phyloP scores from a whole-genome alignment of 441 rosid species.

The Aleurites moluccanus region DNA sequence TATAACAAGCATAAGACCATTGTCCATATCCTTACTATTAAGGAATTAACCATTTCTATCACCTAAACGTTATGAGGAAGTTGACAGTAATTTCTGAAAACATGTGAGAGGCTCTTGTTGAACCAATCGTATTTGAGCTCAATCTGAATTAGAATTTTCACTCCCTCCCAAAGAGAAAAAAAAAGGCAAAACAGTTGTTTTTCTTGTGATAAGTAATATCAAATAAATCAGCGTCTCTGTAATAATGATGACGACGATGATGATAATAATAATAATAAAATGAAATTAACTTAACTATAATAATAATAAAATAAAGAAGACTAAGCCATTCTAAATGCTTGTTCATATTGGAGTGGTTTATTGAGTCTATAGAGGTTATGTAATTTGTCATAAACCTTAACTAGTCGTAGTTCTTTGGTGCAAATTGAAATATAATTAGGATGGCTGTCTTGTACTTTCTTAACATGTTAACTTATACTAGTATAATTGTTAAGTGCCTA shows the following conservation, averaged over 20 bases:
- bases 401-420: not conserved
- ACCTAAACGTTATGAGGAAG: not conserved
- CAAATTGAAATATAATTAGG: not conserved
- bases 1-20: not conserved
- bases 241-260: too few relatives aligned
- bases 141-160: not conserved
- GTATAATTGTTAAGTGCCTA: conserved; percentile 16
- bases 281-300: not conserved
- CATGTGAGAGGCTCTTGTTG: not conserved
- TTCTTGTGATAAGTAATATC: not conserved
- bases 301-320: not conserved
- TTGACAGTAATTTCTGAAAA: not conserved
- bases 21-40: not conserved
- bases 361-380: not conserved
- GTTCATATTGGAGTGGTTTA: not conserved
- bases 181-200: not conserved
- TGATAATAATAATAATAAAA: not conserved
- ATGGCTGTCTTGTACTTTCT: not conserved
- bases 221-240: not conserved
- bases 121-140: not conserved
- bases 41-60: not conserved
- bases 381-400: not conserved
- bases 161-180: not conserved
- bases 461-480: not conserved
- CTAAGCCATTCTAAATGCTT: not conserved